phyloP scores from a whole-genome alignment of 148 eudicot species.

The Selenicereus undatus region DNA sequence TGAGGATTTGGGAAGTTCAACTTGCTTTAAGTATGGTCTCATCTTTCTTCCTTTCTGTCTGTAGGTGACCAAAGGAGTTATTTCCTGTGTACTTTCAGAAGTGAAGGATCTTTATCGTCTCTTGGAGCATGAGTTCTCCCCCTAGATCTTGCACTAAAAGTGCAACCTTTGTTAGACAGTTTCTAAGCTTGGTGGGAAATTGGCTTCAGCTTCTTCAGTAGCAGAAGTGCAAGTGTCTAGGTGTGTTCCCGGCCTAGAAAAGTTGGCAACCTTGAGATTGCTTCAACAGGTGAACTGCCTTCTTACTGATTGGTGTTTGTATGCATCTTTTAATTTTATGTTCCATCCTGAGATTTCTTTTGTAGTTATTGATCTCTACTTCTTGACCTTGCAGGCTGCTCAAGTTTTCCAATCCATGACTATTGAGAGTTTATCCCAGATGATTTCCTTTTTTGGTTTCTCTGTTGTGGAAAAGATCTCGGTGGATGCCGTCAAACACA shows the following conservation, averaged over 20 bases:
- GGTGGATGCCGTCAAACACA: constrained; percentile 84
- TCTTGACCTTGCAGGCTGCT: constrained; percentile 57
- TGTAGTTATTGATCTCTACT: constrained; percentile 15
- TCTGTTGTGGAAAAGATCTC: constrained; percentile 73
- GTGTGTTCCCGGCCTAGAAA: constrained; percentile 71
- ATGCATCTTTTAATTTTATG: not conserved
- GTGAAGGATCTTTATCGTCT: constrained; percentile 87
- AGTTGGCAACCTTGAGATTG: constrained; percentile 72
- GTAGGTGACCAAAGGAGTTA: constrained; percentile 81
- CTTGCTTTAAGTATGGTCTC: not conserved
- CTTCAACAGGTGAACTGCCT: constrained; percentile 67
- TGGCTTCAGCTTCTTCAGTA: constrained; percentile 80
- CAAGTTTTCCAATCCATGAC: constrained; percentile 82
- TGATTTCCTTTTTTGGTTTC: constrained; percentile 79
- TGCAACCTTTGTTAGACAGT: constrained; percentile 64
- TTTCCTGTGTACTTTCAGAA: constrained; percentile 85
- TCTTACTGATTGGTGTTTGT: not conserved
- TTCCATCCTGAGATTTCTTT: not conserved
- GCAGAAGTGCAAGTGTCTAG: constrained; percentile 79
- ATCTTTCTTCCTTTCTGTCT: not conserved
- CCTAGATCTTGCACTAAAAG: constrained; percentile 62
- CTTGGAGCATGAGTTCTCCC: constrained; percentile 76
- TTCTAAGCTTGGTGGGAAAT: constrained; percentile 82
- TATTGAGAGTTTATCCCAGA: constrained; percentile 57
- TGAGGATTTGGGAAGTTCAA: not conserved